These are phyloP conservation scores for Yueomyces sinensis DNA, from an alignment of 805 yeast species.

Conservation along the genomic window DNA sequence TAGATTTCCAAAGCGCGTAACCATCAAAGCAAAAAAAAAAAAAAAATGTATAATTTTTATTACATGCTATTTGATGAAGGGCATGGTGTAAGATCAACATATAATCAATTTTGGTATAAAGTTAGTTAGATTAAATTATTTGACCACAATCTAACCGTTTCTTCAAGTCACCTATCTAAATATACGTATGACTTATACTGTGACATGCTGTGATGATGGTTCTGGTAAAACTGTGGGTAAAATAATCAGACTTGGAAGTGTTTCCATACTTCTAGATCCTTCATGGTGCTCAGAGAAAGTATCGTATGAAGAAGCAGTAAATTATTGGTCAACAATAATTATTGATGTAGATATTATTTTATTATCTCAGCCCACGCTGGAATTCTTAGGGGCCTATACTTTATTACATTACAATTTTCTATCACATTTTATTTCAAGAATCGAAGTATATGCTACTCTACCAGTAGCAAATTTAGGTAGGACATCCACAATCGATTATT, in stretches of 20 bases:
- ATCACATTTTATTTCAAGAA: constrained; percentile 37
- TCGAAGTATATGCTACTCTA: constrained; percentile 78
- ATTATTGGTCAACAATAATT: constrained; percentile 30
- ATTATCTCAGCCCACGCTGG: constrained; percentile 76
- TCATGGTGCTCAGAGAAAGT: constrained; percentile 52
- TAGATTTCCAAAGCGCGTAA: too few relatives aligned
- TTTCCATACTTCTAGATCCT: constrained; percentile 55
- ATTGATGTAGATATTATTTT: constrained; percentile 51
- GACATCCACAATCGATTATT: constrained; percentile 71
- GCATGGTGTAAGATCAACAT: constrained; percentile 3
- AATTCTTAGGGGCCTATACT: constrained; percentile 70
- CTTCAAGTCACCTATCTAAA: too few relatives aligned
- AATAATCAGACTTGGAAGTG: constrained; percentile 42
- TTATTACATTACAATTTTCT: constrained; percentile 47
- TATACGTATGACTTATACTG: constrained; percentile 20
- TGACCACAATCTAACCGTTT: too few relatives aligned
- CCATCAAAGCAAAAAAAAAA: too few relatives aligned
- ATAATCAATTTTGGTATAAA: constrained; percentile 5
- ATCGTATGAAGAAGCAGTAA: constrained; percentile 18
- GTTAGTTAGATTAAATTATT: too few relatives aligned
- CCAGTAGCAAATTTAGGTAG: constrained; percentile 84
- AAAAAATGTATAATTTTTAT: too few relatives aligned
- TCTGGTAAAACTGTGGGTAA: constrained; percentile 28
- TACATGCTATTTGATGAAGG: too few relatives aligned
- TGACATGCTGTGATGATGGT: constrained; percentile 17